phyloP scores from a whole-genome alignment of 148 eudicot species.

The Gaultheria prostrata region DNA sequence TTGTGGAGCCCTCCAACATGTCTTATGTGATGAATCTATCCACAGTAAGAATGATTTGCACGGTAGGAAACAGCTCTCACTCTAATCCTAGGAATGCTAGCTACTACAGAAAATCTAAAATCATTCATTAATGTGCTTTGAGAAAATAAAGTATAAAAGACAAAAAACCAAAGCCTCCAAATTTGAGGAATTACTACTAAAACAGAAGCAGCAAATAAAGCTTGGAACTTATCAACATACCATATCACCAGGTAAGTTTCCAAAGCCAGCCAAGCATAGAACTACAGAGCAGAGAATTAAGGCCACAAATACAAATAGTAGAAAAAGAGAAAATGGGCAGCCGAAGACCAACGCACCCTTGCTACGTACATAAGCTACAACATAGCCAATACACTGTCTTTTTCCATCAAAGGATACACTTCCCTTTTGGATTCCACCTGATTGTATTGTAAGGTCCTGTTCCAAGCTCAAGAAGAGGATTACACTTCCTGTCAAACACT shows the following conservation, averaged over 20 bases:
- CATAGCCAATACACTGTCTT: not conserved
- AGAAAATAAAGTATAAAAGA: conserved; percentile 8
- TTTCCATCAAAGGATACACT: conserved; percentile 67
- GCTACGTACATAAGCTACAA: conserved; percentile 2
- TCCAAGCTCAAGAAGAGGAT: conserved; percentile 90
- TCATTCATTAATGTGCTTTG: not conserved
- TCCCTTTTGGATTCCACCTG: conserved; percentile 96
- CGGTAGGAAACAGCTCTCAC: not conserved
- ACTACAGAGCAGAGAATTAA: conserved; percentile 53
- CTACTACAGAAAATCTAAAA: not conserved
- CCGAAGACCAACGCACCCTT: not conserved
- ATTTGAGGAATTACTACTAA: conserved; percentile 2
- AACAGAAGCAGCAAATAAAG: not conserved
- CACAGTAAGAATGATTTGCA: not conserved
- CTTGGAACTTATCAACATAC: conserved; percentile 36
- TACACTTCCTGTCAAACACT: conserved; percentile 90
- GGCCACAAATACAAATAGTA: conserved; percentile 28
- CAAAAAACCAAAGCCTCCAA: conserved; percentile 4
- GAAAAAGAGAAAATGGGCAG: not conserved
- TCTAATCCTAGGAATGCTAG: not conserved
- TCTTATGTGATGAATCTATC: not conserved
- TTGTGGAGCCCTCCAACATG: not conserved
- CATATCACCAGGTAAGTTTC: conserved; percentile 98
- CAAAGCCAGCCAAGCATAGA: conserved; percentile 96
- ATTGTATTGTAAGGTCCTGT: conserved; percentile 94